Evolutionary conservation across 495 filamentous ascomycete genomes (phyloP), one percentile per base, ranked within the genome.

Genomic region (Neurospora tetraspora): DNA sequence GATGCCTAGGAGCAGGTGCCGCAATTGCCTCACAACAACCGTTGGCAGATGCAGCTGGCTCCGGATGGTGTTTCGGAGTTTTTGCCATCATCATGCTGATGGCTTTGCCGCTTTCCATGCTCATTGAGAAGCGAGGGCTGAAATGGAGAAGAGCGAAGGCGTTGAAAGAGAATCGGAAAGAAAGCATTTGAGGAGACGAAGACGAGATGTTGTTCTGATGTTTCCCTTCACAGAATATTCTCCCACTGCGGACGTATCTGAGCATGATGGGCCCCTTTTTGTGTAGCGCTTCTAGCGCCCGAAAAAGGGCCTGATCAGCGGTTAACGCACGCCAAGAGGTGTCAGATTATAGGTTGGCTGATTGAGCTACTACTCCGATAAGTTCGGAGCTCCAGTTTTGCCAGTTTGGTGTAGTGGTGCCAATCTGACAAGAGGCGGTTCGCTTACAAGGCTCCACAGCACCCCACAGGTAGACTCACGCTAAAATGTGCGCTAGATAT

Each of bases 21-120:
- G 70, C 47, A 0, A 76, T 74, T 31, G 75, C 70, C 3, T 37
- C 43, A 12, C 73, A 72, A 18, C 70, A 76, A 70, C 73, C 75
- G 0, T 9, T 76, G n/a, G 75, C 71, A 10, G 42, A 74, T 59
- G 43, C 73, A 10, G 71, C 71, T 9, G 73, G 73, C 10, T 71
- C 69, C 7, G 71, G 70, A 23, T 74, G 75, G 68, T 72, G 65
- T 61, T 76, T 76, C 39, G 71, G 69, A 2, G 39, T 74, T 2
- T 76, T 71, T 70, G 75, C 68, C 0, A 45, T 74, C 16, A 61
- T 76, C 20, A 70, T 76, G 39, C 3, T 75, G 10, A 12, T 71
- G 9, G 59, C 47, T 2, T 23, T 69, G 12, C 74, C 74, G 12
- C 37, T 75, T 18, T 5, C 65, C 1, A 43, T 38, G 8, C 20